Evolutionary conservation across 2,329 filamentous ascomycete genomes (phyloP).

Genomic region (Fusarium setosum): DNA sequence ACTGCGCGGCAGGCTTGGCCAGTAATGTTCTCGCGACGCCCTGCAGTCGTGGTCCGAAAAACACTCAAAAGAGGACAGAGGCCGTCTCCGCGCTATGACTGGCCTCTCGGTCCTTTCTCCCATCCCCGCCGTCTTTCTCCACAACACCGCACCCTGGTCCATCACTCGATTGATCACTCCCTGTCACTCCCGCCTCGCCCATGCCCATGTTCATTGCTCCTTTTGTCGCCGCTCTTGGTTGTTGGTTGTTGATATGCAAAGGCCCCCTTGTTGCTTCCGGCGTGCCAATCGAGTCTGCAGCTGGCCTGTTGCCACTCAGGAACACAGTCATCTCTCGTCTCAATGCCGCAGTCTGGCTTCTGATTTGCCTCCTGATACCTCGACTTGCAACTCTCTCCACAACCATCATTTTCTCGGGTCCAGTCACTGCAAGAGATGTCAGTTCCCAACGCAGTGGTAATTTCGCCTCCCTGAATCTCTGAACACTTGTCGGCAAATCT

Average conservation of each 20-base stretch:
- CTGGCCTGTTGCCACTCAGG: constrained; percentile 34
- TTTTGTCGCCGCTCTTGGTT: constrained; percentile 6
- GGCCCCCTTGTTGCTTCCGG: constrained; percentile 10
- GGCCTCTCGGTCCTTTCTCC: constrained; percentile 43
- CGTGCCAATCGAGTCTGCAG: constrained; percentile 16
- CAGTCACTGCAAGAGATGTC: constrained; percentile 25
- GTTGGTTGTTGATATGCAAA: constrained; percentile 18
- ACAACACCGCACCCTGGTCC: constrained; percentile 30
- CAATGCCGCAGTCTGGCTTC: constrained; percentile 10
- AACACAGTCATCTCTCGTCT: constrained; percentile 23
- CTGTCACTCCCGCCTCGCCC: constrained; percentile 28
- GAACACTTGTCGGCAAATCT: constrained; percentile 11
- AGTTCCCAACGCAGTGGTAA: constrained; percentile 17
- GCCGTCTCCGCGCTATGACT: constrained; percentile 36
- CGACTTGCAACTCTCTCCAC: constrained; percentile 15
- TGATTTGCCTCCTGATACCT: constrained; percentile 32
- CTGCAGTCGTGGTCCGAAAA: constrained; percentile 28
- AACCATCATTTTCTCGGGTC: constrained; percentile 21
- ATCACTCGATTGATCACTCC: constrained; percentile 25
- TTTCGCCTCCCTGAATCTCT: constrained; percentile 13
- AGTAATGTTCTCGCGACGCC: constrained; percentile 16
- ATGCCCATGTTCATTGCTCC: constrained; percentile 26
- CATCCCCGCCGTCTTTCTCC: constrained; percentile 29
- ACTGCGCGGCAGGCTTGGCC: constrained; percentile 25
- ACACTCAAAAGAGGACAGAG: constrained; percentile 19